Conservation (phyloP, 192 early-diverging fungal species). For the Coemansia interrupta region DNA sequence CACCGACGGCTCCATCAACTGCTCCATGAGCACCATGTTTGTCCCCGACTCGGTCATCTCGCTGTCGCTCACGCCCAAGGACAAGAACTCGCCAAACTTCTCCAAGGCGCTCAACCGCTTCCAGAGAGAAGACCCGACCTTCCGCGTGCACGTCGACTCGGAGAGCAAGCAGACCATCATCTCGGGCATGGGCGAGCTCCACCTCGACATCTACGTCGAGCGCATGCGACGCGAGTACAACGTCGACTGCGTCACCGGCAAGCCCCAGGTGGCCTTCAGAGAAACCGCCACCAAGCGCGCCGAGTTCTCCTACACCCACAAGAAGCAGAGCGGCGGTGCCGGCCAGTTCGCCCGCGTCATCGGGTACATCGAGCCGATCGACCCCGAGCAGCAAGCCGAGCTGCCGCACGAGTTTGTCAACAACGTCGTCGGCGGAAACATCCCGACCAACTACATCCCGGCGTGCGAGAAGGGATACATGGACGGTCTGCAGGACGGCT, state of each 20-base stretch:
- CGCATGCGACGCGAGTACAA: conserved; percentile 98
- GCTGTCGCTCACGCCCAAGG: conserved; percentile 85
- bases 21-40: conserved; percentile 96
- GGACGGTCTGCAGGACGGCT: conserved; percentile 86
- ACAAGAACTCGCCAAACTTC: conserved; percentile 75
- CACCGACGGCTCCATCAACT: conserved; percentile 77
- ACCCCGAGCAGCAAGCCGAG: conserved; percentile 57
- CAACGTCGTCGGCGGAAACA: conserved; percentile 89
- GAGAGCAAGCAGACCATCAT: conserved; percentile 88
- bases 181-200: conserved; percentile 85
- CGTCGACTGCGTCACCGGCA: conserved; percentile 91
- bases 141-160: conserved; percentile 73
- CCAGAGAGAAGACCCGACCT: conserved; percentile 82
- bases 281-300: conserved; percentile 77
- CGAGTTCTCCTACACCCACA: conserved; percentile 94
- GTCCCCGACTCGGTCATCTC: conserved; percentile 97
- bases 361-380: conserved; percentile 88
- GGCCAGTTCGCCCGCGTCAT: conserved; percentile 92
- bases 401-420: conserved; percentile 72
- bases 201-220: conserved; percentile 93
- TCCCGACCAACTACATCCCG: conserved; percentile 87
- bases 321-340: conserved; percentile 96
- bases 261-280: conserved; percentile 97
- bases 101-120: conserved; percentile 71
- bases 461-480: conserved; percentile 95